Conservation (phyloP, 441 rosid species). For the Mallotus japonicus region DNA sequence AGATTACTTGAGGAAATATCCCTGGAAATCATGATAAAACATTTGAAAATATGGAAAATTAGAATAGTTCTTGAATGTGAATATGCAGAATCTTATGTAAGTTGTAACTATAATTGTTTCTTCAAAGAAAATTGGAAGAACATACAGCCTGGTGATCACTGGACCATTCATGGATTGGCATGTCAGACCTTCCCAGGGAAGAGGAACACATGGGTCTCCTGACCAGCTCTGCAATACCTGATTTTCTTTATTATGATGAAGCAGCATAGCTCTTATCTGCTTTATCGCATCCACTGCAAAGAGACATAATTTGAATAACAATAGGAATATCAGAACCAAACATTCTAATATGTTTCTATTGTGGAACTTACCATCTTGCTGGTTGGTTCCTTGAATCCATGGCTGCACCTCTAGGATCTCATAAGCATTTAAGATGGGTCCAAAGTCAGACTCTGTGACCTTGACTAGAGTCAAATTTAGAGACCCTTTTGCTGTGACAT, state of each 20-base stretch:
- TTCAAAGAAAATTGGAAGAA: slow-evolving; percentile 5
- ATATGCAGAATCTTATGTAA: background rate
- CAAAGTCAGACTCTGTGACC: slow-evolving; percentile 39
- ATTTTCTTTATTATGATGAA: slow-evolving; percentile 31
- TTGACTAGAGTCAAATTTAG: slow-evolving; percentile 57
- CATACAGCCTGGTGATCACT: slow-evolving; percentile 52
- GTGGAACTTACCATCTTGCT: slow-evolving; percentile 43
- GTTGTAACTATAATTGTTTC: background rate
- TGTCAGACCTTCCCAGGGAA: slow-evolving; percentile 49
- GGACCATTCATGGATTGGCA: slow-evolving; percentile 37
- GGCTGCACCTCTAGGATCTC: slow-evolving; percentile 54
- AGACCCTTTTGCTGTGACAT: slow-evolving; percentile 39
- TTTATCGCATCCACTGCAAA: slow-evolving; percentile 42
- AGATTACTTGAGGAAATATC: slow-evolving; percentile 42
- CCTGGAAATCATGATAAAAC: slow-evolving; percentile 34
- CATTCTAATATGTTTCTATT: background rate
- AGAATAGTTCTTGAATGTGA: background rate
- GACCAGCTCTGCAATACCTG: slow-evolving; percentile 47
- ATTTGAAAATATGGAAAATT: background rate
- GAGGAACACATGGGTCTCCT: slow-evolving; percentile 68
- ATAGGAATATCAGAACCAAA: background rate
- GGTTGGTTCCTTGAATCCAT: slow-evolving; percentile 37
- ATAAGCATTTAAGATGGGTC: slow-evolving; percentile 67
- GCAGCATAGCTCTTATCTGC: slow-evolving; percentile 37
- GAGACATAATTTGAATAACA: background rate